A percentile compares a stretch with the other conserved stretches of the same genome.
phyloP scores from a whole-genome alignment of 2,329 filamentous ascomycete genomes.

The Penicillium sp. region DNA sequence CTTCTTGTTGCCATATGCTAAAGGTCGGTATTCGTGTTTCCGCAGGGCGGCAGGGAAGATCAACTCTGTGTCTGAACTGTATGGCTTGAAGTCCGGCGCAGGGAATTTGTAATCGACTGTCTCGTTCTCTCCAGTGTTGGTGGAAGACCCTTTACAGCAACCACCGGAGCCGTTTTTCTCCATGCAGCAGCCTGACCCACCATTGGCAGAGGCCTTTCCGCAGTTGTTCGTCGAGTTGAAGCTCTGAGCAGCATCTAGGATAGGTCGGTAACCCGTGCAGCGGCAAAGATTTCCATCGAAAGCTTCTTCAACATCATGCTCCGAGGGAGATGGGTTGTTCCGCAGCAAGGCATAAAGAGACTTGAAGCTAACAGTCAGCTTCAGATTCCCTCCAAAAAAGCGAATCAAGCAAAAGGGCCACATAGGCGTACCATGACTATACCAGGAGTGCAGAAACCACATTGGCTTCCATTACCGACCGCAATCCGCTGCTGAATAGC shows the following conservation, averaged over 20 bases:
- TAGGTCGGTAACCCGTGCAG: slow-evolving; percentile 92
- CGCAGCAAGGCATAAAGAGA: slow-evolving; percentile 89
- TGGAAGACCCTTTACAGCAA: slow-evolving; percentile 65
- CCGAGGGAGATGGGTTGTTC: slow-evolving; percentile 73
- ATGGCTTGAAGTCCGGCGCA: slow-evolving; percentile 87
- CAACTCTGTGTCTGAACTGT: slow-evolving; percentile 87
- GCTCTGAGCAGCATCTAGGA: slow-evolving; percentile 88
- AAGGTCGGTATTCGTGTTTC: slow-evolving; percentile 75
- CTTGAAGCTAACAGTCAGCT: slow-evolving; percentile 36
- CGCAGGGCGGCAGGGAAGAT: slow-evolving; percentile 87
- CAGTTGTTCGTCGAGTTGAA: slow-evolving; percentile 60
- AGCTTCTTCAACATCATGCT: slow-evolving; percentile 87
- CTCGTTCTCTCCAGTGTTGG: slow-evolving; percentile 34
- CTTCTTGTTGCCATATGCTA: slow-evolving; percentile 89
- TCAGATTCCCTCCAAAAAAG: not conserved
- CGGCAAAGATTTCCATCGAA: slow-evolving; percentile 96
- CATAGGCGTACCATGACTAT: slow-evolving; percentile 72
- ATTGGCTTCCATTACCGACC: slow-evolving; percentile 88
- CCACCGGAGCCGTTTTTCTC: slow-evolving; percentile 55
- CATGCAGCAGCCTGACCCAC: slow-evolving; percentile 70
- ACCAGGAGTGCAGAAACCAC: slow-evolving; percentile 91
- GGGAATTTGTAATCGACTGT: slow-evolving; percentile 61
- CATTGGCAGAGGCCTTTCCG: slow-evolving; percentile 55
- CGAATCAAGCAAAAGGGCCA: not conserved
- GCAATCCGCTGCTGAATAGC: slow-evolving; percentile 88